phyloP scores from a whole-genome alignment of 176 grass and related monocot genomes.

The Alopecurus myosuroides region DNA sequence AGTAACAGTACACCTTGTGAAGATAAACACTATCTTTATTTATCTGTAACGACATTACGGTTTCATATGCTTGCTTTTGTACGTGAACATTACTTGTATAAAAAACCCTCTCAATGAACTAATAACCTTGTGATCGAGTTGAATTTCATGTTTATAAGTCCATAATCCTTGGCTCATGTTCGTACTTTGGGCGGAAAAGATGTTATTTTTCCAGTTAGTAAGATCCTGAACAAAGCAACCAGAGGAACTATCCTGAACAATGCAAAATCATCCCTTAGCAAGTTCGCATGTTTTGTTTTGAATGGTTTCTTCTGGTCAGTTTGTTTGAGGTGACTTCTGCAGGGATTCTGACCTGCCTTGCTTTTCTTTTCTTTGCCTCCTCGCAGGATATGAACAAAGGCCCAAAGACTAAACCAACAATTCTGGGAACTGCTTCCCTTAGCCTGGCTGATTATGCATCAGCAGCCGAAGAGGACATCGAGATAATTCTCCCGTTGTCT shows the following conservation, averaged over 20 bases:
- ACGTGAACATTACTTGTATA: background rate
- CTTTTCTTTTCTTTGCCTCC: background rate
- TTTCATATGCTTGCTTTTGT: background rate
- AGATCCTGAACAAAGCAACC: background rate
- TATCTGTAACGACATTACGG: background rate
- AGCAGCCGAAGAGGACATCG: slow-evolving; percentile 45
- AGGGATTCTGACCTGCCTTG: slow-evolving; percentile 10
- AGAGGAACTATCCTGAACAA: background rate
- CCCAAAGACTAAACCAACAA: slow-evolving; percentile 69
- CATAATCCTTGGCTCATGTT: background rate
- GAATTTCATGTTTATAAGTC: background rate
- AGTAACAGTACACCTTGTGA: slow-evolving; percentile 17
- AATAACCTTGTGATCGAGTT: background rate
- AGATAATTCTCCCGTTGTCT: slow-evolving; percentile 67
- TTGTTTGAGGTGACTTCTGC: background rate
- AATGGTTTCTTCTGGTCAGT: background rate
- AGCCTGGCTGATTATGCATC: slow-evolving; percentile 71
- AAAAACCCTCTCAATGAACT: background rate
- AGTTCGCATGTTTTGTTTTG: background rate
- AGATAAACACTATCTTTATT: background rate
- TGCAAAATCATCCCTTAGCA: background rate
- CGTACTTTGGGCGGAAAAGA: background rate
- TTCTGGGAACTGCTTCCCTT: slow-evolving; percentile 63
- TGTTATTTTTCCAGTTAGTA: background rate
- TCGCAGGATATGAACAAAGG: slow-evolving; percentile 50